Base-by-base conservation (phyloP, 1,284 basidiomycete species). In the Papiliotrema terrestris region DNA sequence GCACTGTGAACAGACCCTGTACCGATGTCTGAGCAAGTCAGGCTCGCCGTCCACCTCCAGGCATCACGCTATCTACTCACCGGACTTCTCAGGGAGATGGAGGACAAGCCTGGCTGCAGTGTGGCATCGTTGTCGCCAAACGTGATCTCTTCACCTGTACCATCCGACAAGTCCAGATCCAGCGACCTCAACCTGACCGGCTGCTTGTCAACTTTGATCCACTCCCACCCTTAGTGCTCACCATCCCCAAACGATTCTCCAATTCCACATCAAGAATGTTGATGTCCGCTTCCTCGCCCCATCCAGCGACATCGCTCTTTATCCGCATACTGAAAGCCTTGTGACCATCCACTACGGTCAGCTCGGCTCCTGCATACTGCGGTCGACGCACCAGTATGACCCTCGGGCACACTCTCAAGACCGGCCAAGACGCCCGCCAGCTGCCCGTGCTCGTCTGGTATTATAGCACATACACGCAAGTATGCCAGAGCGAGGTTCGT, bases 401-500 rank as follows among this genome's bases (percentile, higher is more conserved):
- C 13, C 13, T 49, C 35, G 22, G 17, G 9, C 20, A 23, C n/a
- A 13, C 36, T 20, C 36, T 41, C 15, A 19, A 41, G 39, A n/a
- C 38, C 48, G 11, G 13, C 37, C 43, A 37, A n/a, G 39, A 29
- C n/a, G 25, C 23, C 61, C 9, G 58, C 41, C 5, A 71, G 19
- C 1, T 59, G 59, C 0, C 26, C 36, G 37, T 54, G 55, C 13
- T 50, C 37, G n/a, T 15, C 37, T n/a, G 43, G 20, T 5, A 54
- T 38, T 1, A 61, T 22, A 1, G 71, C 58, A 17, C 65, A 65
- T 8, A 67, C 61, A 15, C 65, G 60, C 17, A 77, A 54, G 49
- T 73, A 75, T 0, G 71, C 74, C 41, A 76, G 51, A 2, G 66
- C 74, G 19, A 76, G 60, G 44, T 71, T 56, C 8, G 59, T 58